Percentiles rank a stretch among this genome's conserved stretches.
Evolutionary conservation across 2,329 filamentous ascomycete genomes (phyloP).

Genomic region (Neurospora sp.): DNA sequence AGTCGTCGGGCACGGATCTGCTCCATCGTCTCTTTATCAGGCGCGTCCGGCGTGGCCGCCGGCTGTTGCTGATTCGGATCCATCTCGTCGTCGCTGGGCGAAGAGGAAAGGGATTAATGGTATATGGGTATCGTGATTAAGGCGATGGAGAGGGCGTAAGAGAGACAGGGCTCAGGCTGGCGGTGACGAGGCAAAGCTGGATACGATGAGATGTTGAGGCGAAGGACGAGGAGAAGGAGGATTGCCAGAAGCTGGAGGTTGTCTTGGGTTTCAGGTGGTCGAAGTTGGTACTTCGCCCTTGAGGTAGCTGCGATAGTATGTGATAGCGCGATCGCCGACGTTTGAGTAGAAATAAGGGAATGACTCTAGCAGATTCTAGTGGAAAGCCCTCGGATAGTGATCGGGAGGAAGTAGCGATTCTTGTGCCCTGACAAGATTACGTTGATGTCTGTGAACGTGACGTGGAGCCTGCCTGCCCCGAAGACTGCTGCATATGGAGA

Average conservation of each 20-base stretch:
- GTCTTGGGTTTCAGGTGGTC: neutral
- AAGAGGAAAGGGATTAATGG: neutral
- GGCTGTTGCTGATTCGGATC: conserved; percentile 34
- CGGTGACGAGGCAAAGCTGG: neutral
- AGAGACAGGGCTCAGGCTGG: neutral
- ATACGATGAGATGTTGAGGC: neutral
- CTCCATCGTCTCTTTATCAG: conserved; percentile 49
- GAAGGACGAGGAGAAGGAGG: neutral
- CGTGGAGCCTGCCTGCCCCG: neutral
- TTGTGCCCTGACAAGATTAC: neutral
- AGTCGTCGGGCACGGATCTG: conserved; percentile 42
- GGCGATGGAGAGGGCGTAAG: conserved; percentile 7
- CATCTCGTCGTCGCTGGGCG: conserved; percentile 24
- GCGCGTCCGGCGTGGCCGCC: conserved; percentile 33
- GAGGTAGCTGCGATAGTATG: neutral
- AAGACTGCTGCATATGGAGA: neutral
- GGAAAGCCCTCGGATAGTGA: neutral
- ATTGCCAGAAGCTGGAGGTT: neutral
- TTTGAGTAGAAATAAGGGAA: neutral
- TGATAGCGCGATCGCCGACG: neutral
- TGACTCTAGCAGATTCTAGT: neutral
- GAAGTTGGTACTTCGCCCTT: neutral
- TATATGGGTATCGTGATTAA: neutral
- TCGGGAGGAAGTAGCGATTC: neutral
- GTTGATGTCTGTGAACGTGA: neutral